Evolutionary conservation across 2,329 filamentous ascomycete genomes (phyloP).

Genomic region (Mycosphaerella sp.): DNA sequence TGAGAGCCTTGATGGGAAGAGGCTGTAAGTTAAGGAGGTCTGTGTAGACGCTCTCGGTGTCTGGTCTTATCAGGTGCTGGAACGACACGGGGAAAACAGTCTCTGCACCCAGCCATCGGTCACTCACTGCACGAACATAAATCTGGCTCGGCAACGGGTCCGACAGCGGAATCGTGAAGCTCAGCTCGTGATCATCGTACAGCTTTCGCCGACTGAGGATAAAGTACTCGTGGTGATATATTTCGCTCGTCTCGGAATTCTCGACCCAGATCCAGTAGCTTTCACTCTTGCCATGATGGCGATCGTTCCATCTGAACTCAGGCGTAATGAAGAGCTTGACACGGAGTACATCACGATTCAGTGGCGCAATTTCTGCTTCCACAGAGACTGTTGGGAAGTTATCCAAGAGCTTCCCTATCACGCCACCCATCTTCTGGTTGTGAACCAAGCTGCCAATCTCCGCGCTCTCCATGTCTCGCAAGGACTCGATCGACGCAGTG

Average conservation of each 20-base stretch:
- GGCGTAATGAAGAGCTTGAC: slow-evolving; percentile 80
- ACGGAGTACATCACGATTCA: slow-evolving; percentile 91
- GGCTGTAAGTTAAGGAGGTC: slow-evolving; percentile 89
- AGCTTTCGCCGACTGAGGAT: slow-evolving; percentile 85
- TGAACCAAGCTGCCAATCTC: slow-evolving; percentile 90
- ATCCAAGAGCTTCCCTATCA: slow-evolving; percentile 71
- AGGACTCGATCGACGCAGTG: slow-evolving; percentile 65
- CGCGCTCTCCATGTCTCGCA: slow-evolving; percentile 86
- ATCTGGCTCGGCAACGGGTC: slow-evolving; percentile 94
- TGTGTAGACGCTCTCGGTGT: slow-evolving; percentile 96
- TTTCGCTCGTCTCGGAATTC: slow-evolving; percentile 94
- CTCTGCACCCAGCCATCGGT: slow-evolving; percentile 93
- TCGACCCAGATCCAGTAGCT: slow-evolving; percentile 99
- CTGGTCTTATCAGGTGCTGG: slow-evolving; percentile 92
- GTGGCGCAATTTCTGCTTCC: slow-evolving; percentile 87
- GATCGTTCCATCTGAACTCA: slow-evolving; percentile 92
- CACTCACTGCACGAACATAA: slow-evolving; percentile 88
- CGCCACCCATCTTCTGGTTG: slow-evolving; percentile 79
- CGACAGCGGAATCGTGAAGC: slow-evolving; percentile 91
- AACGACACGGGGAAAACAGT: slow-evolving; percentile 94
- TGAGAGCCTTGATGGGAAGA: slow-evolving; percentile 75
- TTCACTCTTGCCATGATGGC: slow-evolving; percentile 86
- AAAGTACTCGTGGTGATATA: slow-evolving; percentile 97
- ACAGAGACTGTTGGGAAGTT: slow-evolving; percentile 90
- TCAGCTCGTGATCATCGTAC: slow-evolving; percentile 92